Base-by-base conservation (phyloP, 495 filamentous ascomycete genomes). In the Aspergillus panamensis region DNA sequence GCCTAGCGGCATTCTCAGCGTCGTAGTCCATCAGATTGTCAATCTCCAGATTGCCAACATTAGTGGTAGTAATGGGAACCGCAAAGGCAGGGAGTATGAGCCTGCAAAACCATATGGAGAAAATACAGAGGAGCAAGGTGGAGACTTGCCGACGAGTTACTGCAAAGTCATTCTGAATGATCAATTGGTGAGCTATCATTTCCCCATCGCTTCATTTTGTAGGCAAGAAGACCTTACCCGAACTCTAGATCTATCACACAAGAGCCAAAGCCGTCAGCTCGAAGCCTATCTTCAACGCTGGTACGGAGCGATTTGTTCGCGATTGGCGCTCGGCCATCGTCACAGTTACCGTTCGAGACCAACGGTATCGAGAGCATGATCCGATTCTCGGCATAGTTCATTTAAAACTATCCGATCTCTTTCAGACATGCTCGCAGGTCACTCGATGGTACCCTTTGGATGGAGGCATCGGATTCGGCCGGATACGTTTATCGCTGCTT, bases 201-300 rank as follows among this genome's bases (percentile, higher is more conserved):
- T 14, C 45, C 47, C 31, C 48, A 9, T 37, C 25, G 13, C 21
- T 55, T 29, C 16, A 47, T 16, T 7, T 31, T 8, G n/a, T 1
- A 52, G 20, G 30, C 14, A 48, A 39, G 30, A 40, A 62, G 19
- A 13, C 16, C 37, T 47, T 42, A 19, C 6, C 35, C 8, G 14
- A 10, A 39, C 2, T 44, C 0, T 58, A 82, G 80, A 66, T 92
- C 49, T 97, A 96, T 74, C 88, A 91, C 60, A 97, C 93, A 31
- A 85, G 93, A 62, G 79, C 88, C 19, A 97, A 97, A 74, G 91
- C 90, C 25, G 86, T 96, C 12, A 95, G 89, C 60, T 92, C 88
- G 45, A 92, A 92, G 71, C 93, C 93, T 9, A 96, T 97, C 60
- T 97, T 96, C 77, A 96, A 97, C 62, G 92, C 93, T 13, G 93